These are phyloP conservation scores for Sordariomycetes sp. DNA, from an alignment of 2,329 filamentous ascomycete genomes.

Conservation along the genomic window DNA sequence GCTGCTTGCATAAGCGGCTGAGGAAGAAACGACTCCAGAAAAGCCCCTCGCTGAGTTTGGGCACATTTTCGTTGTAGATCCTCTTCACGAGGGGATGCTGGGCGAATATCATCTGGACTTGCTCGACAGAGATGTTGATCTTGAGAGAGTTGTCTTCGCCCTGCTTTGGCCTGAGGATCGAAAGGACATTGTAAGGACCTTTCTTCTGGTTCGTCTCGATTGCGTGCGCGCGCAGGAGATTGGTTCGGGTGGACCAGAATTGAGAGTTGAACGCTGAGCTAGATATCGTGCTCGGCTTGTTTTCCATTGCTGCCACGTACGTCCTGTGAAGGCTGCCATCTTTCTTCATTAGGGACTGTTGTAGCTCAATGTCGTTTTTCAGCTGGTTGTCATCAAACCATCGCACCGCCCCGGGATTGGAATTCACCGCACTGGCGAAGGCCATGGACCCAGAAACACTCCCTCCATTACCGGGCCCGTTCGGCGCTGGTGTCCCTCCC, in stretches of 20 bases:
- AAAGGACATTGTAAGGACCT: slow-evolving; percentile 88
- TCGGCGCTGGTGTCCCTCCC: slow-evolving; percentile 15
- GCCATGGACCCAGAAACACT: slow-evolving; percentile 61
- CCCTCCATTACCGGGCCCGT: slow-evolving; percentile 12
- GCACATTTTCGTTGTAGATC: slow-evolving; percentile 90
- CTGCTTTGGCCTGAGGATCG: slow-evolving; percentile 65
- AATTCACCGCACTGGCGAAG: slow-evolving; percentile 60
- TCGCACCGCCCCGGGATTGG: slow-evolving; percentile 44
- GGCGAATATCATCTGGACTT: slow-evolving; percentile 82
- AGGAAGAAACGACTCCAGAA: slow-evolving; percentile 97
- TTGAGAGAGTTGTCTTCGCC: slow-evolving; percentile 58
- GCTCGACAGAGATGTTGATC: slow-evolving; percentile 74
- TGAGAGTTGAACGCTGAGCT: slow-evolving; percentile 77
- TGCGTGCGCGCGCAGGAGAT: slow-evolving; percentile 79
- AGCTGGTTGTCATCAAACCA: slow-evolving; percentile 78
- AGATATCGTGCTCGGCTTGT: slow-evolving; percentile 77
- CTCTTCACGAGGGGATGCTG: slow-evolving; percentile 87
- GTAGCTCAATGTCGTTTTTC: slow-evolving; percentile 69
- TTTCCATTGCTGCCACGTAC: slow-evolving; percentile 74
- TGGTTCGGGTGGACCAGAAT: slow-evolving; percentile 88
- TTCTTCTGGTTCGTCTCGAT: slow-evolving; percentile 81
- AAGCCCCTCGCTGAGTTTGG: slow-evolving; percentile 64
- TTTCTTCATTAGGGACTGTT: slow-evolving; percentile 80
- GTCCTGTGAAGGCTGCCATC: slow-evolving; percentile 69
- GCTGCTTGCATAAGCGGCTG: slow-evolving; percentile 79